Percentiles rank a stretch among this genome's conserved stretches.
Evolutionary conservation across 2,329 filamentous ascomycete genomes (phyloP).

Genomic region (Neocucurbitaria cava): DNA sequence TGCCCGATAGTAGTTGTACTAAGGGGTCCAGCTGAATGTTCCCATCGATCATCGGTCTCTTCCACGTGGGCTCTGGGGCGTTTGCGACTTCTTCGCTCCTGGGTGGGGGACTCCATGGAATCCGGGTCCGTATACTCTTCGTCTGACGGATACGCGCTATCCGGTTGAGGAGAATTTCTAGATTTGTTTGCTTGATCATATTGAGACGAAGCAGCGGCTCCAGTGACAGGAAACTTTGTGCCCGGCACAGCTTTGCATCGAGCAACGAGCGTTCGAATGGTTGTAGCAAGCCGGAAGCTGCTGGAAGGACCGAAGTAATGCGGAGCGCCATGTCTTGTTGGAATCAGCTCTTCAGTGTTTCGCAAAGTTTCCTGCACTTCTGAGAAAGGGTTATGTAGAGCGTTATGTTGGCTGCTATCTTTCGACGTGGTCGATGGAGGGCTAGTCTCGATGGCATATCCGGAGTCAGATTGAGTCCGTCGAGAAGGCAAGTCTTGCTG

Average conservation of each 20-base stretch:
- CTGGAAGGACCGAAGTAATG: conserved; percentile 40
- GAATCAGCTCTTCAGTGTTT: conserved; percentile 24
- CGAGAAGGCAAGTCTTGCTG: conserved; percentile 7
- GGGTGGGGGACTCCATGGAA: conserved; percentile 1
- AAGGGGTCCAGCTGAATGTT: conserved; percentile 2
- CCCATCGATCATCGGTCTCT: conserved; percentile 17
- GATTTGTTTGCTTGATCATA: conserved; percentile 12
- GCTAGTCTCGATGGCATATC: conserved; percentile 11
- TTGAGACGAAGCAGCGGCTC: conserved; percentile 3
- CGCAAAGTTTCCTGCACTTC: conserved; percentile 17
- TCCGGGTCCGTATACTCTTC: conserved; percentile 24
- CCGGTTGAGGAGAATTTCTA: conserved; percentile 10
- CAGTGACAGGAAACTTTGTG: conserved; percentile 12
- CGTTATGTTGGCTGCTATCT: conserved; percentile 17
- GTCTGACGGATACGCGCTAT: conserved; percentile 25
- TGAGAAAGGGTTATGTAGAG: conserved; percentile 24
- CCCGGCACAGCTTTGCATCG: conserved; percentile 27
- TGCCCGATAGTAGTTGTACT: conserved; percentile 22
- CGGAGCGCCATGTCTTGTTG: conserved; percentile 23
- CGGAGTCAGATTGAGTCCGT: conserved; percentile 6
- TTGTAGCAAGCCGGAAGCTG: conserved; percentile 33
- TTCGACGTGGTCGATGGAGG: conserved; percentile 15
- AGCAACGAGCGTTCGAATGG: conserved; percentile 26
- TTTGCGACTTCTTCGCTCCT: conserved; percentile 20
- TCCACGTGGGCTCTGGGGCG: conserved; percentile 25